These are phyloP conservation scores for Xylaria sp. DNA, from an alignment of 2,329 filamentous ascomycete species.

Conservation along the genomic window DNA sequence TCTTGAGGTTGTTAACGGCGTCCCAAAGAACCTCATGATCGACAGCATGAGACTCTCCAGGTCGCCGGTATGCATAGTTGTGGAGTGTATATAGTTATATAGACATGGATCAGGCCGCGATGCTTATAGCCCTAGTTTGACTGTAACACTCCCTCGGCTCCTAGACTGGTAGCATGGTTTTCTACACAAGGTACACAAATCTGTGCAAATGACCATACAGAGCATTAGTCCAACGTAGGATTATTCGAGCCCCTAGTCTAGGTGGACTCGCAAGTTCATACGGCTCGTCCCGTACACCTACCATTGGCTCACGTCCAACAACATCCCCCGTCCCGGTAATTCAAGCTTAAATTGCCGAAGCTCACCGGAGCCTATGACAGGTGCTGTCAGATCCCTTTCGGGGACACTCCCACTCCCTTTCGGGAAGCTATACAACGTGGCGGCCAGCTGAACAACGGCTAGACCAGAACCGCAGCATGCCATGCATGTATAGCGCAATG, in stretches of 20 bases:
- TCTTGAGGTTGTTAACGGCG: slow-evolving; percentile 8
- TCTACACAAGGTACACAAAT: background rate
- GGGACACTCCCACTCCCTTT: slow-evolving; percentile 22
- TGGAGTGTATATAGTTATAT: too few species aligned
- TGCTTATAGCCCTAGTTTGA: too few species aligned
- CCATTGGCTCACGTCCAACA: slow-evolving; percentile 16
- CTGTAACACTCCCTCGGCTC: too few species aligned
- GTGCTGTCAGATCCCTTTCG: slow-evolving; percentile 26
- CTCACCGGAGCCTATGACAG: slow-evolving; percentile 5
- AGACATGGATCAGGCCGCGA: background rate
- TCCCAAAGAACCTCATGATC: slow-evolving; percentile 20
- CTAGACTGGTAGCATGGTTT: background rate
- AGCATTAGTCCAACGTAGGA: background rate
- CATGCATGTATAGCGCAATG: slow-evolving; percentile 25
- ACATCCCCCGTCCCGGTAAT: slow-evolving; percentile 23
- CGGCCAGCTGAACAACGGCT: slow-evolving; percentile 32
- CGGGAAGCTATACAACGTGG: slow-evolving; percentile 22
- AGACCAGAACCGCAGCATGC: slow-evolving; percentile 9
- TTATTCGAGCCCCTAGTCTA: background rate
- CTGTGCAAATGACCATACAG: background rate
- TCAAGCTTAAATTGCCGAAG: slow-evolving; percentile 23
- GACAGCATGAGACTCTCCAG: slow-evolving; percentile 9
- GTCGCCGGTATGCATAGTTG: slow-evolving; percentile 14
- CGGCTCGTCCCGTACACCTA: slow-evolving; percentile 28
- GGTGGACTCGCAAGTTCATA: background rate